Percentiles rank a stretch among this genome's conserved stretches.
Conservation (phyloP, 495 filamentous ascomycete genomes). For the Penicillium alfredii region DNA sequence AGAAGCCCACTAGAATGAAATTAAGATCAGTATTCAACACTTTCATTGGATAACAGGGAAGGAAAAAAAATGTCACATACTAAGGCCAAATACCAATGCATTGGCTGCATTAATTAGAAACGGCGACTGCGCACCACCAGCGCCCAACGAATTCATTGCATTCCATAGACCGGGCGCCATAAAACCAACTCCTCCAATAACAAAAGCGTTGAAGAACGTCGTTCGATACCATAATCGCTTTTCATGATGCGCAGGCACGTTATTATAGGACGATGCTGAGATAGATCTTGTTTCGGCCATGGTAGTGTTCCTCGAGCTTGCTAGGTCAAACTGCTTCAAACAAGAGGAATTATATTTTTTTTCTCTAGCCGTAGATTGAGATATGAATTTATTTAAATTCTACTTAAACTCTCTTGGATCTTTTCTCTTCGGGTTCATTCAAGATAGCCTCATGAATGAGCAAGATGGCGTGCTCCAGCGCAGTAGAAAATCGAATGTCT, state of each 20-base stretch:
- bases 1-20: conserved; percentile 47
- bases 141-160: conserved; percentile 64
- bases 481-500: no score
- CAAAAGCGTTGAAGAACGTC: conserved; percentile 52
- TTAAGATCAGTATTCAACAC: no score
- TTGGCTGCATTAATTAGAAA: conserved; percentile 60
- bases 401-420: neutral
- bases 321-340: no score
- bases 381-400: no score
- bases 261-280: conserved; percentile 9
- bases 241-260: neutral
- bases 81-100: conserved; percentile 51
- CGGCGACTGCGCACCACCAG: conserved; percentile 53
- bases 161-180: conserved; percentile 37
- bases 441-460: conserved; percentile 1
- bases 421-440: neutral
- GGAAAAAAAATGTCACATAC: no score
- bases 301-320: no score
- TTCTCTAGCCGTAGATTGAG: no score
- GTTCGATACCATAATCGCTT: conserved; percentile 50
- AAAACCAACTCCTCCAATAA: conserved; percentile 35
- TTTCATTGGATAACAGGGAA: no score
- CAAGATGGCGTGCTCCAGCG: conserved; percentile 12
- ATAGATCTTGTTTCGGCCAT: conserved; percentile 12
- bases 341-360: no score